Percentiles rank a stretch among this genome's conserved stretches.
Conservation (phyloP, 1,284 basidiomycete species). For the Moesziomyces antarcticus region DNA sequence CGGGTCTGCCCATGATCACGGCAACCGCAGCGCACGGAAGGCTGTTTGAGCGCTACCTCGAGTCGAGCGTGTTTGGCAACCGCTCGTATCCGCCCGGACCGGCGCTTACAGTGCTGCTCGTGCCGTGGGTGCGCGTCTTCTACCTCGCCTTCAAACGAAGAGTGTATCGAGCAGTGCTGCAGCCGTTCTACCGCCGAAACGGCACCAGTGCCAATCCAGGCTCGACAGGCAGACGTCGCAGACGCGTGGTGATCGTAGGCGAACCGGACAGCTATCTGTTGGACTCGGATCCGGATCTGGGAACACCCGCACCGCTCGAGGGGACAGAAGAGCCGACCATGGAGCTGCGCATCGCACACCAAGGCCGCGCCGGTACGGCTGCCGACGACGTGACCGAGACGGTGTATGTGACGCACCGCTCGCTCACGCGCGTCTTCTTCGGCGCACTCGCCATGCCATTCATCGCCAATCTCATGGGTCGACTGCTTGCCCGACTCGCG, state of each 20-base stretch:
- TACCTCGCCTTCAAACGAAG: conserved; percentile 57
- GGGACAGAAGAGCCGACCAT: conserved; percentile 20
- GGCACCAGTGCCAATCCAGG: conserved; percentile 2
- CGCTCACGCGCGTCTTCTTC: conserved; percentile 50
- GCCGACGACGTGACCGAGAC: conserved; percentile 26
- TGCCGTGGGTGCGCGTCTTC: conserved; percentile 60
- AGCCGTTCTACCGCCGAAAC: conserved; percentile 23
- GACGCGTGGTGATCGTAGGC: conserved; percentile 47
- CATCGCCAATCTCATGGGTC: conserved; percentile 54
- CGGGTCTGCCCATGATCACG: conserved; percentile 22
- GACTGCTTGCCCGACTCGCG: conserved; percentile 36
- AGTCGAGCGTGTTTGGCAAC: conserved; percentile 16
- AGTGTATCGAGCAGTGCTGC: conserved; percentile 46
- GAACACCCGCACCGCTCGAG: conserved; percentile 8
- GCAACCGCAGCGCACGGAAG: conserved; percentile 19
- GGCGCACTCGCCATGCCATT: conserved; percentile 59
- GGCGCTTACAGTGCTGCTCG: conserved; percentile 47
- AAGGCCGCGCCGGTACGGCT: conserved; percentile 11
- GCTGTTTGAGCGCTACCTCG: conserved; percentile 23
- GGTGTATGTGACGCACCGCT: conserved; percentile 52
- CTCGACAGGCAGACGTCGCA: conserved; percentile 13
- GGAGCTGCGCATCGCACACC: conserved; percentile 13
- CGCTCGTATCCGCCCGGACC: conserved; percentile 54
- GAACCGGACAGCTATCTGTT: conserved; percentile 33
- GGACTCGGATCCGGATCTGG: conserved; percentile 22